Conservation (phyloP, 1,284 basidiomycete genomes). For the Cystobasidium pallidum region DNA sequence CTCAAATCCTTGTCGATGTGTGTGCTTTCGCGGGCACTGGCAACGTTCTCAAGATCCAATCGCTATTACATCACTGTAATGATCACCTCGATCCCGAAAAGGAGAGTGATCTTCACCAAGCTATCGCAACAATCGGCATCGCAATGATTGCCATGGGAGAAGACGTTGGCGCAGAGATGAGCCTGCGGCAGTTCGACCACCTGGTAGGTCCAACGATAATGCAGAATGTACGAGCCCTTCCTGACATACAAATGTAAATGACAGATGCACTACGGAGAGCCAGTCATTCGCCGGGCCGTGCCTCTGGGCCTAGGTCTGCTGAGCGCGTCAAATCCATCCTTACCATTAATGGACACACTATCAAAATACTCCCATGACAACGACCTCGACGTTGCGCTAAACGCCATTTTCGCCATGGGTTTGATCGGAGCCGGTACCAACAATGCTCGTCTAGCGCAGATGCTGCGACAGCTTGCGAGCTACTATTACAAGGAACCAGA, state of each 20-base stretch:
- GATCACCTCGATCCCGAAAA: conserved; percentile 75
- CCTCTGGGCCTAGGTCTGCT: conserved; percentile 94
- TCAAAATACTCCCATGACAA: conserved; percentile 99
- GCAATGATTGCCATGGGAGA: conserved; percentile 97
- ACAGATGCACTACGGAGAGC: conserved; percentile 98
- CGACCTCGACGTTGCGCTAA: conserved; percentile 91
- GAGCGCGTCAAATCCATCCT: conserved; percentile 91
- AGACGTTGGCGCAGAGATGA: conserved; percentile 97
- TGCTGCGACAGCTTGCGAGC: conserved; percentile 92
- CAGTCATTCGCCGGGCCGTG: conserved; percentile 87
- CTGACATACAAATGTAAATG: not conserved
- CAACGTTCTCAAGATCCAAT: conserved; percentile 92
- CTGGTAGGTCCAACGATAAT: conserved; percentile 63
- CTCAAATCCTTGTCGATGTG: conserved; percentile 89
- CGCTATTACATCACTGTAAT: conserved; percentile 88
- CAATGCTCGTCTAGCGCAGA: conserved; percentile 95
- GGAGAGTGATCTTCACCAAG: conserved; percentile 82
- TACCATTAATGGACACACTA: conserved; percentile 94
- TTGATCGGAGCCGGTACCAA: conserved; percentile 97
- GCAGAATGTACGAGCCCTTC: too few relatives aligned
- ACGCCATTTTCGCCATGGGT: conserved; percentile 99
- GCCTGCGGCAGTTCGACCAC: conserved; percentile 89
- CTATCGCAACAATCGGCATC: conserved; percentile 91
- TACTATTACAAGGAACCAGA: conserved; percentile 99
- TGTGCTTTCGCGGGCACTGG: conserved; percentile 95